Conservation (phyloP, 441 rosid genomes). For the Rhodomyrtus psidioides region DNA sequence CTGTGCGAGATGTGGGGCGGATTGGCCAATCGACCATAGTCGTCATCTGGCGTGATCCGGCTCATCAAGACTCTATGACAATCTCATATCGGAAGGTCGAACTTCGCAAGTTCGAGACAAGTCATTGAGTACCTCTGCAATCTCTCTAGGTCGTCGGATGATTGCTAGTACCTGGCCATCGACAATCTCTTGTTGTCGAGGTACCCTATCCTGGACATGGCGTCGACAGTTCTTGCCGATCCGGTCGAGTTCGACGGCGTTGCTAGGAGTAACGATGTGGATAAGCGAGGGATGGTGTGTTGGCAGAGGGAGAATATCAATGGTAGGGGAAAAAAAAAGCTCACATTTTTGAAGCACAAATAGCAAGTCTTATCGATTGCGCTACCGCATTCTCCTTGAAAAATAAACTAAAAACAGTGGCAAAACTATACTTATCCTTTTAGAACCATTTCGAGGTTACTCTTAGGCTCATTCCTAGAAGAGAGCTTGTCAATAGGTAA, state of each 20-base stretch:
- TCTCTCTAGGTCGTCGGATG: constrained; percentile 57
- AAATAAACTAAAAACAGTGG: neutral
- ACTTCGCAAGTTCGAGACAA: constrained; percentile 23
- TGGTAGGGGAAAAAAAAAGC: no score
- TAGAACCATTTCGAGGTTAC: neutral
- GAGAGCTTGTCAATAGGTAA: no score
- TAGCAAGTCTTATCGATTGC: neutral
- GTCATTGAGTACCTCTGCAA: constrained; percentile 43
- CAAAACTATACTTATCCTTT: neutral
- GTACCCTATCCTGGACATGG: constrained; percentile 34
- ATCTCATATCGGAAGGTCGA: constrained; percentile 41
- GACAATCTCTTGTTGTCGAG: constrained; percentile 58
- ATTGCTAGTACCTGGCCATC: constrained; percentile 63
- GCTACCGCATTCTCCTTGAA: neutral
- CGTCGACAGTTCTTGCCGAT: constrained; percentile 44
- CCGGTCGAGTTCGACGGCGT: constrained; percentile 44
- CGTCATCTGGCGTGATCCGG: constrained; percentile 44
- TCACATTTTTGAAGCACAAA: neutral
- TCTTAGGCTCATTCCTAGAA: neutral
- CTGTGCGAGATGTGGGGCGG: constrained; percentile 64
- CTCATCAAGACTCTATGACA: constrained; percentile 47
- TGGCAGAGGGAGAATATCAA: no score
- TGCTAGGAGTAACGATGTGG: no score
- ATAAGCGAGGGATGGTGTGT: no score
- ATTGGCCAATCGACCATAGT: constrained; percentile 34